Evolutionary conservation across 78 protist genomes (phyloP).

Genomic region (Paulinella micropora): DNA sequence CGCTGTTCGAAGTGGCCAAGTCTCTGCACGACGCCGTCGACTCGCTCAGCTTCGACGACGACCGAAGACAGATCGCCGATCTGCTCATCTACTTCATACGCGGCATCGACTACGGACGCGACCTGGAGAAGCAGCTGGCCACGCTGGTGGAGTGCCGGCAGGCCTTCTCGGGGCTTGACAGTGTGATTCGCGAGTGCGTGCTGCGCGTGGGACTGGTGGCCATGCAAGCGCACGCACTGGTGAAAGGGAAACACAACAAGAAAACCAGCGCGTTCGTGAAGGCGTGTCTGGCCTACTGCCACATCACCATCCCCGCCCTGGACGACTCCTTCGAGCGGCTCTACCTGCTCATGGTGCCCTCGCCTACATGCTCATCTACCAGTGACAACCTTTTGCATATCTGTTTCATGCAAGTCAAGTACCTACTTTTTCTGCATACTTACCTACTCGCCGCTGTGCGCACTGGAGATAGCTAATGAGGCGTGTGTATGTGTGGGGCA

Average conservation of each 20-base stretch:
- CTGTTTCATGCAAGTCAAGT: too few relatives aligned
- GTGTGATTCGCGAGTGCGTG: background rate
- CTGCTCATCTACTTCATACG: background rate
- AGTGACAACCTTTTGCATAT: too few relatives aligned
- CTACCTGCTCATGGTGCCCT: too few relatives aligned
- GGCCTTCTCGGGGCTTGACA: background rate
- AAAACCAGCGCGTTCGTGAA: conserved; percentile 13
- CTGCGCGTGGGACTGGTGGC: background rate
- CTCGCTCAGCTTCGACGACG: background rate
- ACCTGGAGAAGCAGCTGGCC: conserved; percentile 5
- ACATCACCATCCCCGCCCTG: conserved; percentile 11
- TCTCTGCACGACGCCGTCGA: conserved; percentile 7
- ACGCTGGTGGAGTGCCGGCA: background rate
- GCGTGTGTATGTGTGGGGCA: too few relatives aligned
- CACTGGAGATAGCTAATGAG: too few relatives aligned
- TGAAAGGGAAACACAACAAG: conserved; percentile 13
- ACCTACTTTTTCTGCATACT: too few relatives aligned
- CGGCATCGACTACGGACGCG: conserved; percentile 8
- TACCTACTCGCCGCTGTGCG: too few relatives aligned
- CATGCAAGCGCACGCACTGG: background rate
- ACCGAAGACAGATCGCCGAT: background rate
- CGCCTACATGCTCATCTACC: too few relatives aligned
- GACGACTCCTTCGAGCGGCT: background rate
- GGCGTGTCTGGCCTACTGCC: conserved; percentile 1
- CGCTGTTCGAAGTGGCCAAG: conserved; percentile 5